Conservation (phyloP, 140 eudicot species). For the Senecio squalidus region DNA sequence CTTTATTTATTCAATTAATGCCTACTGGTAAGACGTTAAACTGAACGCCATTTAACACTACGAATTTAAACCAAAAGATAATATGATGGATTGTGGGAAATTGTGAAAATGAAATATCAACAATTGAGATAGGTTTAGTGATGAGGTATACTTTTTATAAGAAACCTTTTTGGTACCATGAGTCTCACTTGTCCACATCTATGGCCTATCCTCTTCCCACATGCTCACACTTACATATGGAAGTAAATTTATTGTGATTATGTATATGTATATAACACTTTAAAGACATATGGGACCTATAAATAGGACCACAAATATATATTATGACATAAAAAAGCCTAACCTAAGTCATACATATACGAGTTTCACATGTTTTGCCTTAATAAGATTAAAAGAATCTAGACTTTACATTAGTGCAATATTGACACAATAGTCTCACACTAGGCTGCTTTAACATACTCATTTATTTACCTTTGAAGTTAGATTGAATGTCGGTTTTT, state of each 20-base stretch:
- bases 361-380: background rate
- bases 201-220: conserved; percentile 15
- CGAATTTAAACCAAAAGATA: background rate
- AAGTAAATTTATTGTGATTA: background rate
- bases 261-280: background rate
- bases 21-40: too few relatives aligned
- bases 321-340: background rate
- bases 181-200: conserved; percentile 17
- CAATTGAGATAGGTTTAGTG: conserved; percentile 8
- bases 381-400: background rate
- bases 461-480: too few relatives aligned
- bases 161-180: conserved; percentile 7
- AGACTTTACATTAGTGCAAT: background rate
- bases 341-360: background rate
- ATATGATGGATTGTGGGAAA: background rate
- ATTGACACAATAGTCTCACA: too few relatives aligned
- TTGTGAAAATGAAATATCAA: conserved; percentile 16
- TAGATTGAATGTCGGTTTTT: too few relatives aligned
- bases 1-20: too few relatives aligned
- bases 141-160: conserved; percentile 1
- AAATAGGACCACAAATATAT: conserved; percentile 1
- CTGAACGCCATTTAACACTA: too few relatives aligned
- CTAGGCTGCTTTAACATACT: too few relatives aligned
- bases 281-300: background rate
- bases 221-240: conserved; percentile 14